These are phyloP conservation scores for Ceratobasidium sp. DNA, from an alignment of 1,284 basidiomycete genomes.

Conservation along the genomic window DNA sequence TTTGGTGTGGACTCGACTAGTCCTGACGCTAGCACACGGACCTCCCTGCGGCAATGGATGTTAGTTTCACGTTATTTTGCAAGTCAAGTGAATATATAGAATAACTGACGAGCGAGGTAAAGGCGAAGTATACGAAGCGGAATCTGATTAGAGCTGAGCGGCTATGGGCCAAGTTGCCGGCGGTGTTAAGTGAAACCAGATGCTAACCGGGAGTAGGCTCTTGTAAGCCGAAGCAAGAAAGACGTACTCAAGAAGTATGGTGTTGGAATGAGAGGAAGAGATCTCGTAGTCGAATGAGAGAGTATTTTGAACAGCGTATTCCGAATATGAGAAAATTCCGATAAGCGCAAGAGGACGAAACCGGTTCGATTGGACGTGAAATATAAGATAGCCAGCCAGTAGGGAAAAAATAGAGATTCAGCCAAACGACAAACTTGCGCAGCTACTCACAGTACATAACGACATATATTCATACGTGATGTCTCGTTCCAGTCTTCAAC, in stretches of 20 bases:
- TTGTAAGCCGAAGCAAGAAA: no score
- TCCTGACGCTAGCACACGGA: constrained; percentile 19
- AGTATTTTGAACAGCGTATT: no score
- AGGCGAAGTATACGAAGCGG: not conserved
- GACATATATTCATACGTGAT: not conserved
- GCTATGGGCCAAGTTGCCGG: not conserved
- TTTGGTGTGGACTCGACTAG: not conserved
- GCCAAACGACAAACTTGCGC: not conserved
- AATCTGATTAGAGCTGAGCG: not conserved
- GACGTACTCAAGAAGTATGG: not conserved
- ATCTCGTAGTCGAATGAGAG: no score
- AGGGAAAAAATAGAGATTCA: not conserved
- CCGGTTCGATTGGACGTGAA: not conserved
- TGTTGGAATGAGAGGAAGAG: no score
- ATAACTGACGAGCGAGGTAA: not conserved
- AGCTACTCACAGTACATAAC: constrained; percentile 30
- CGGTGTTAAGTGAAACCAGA: not conserved
- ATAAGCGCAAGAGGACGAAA: not conserved
- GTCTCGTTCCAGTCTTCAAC: constrained; percentile 3
- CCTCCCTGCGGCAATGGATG: constrained; percentile 10
- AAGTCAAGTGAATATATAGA: not conserved
- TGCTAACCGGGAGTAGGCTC: not conserved
- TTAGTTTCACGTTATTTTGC: not conserved
- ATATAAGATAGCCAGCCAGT: not conserved
- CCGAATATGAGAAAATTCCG: no score